Evolutionary conservation across 2,329 filamentous ascomycete genomes (phyloP).

Genomic region (Beauveria asiatica): DNA sequence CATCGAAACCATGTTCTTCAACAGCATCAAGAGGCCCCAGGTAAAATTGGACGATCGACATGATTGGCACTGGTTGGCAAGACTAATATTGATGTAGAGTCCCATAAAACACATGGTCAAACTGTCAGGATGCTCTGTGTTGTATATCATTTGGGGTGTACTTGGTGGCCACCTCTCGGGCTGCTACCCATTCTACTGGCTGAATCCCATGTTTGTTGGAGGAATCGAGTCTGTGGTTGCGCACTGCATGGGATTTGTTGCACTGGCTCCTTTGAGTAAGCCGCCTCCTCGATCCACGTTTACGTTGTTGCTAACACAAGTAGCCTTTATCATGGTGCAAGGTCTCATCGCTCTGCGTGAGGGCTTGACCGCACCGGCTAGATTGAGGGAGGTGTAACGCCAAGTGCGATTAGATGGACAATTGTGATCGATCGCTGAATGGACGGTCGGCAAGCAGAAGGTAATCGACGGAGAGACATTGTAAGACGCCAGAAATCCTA

Average conservation of each 20-base stretch:
- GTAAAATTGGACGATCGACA: constrained; percentile 25
- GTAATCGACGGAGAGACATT: not conserved
- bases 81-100: constrained; percentile 26
- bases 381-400: not conserved
- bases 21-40: constrained; percentile 43
- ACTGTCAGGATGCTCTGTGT: constrained; percentile 29
- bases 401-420: not conserved
- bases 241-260: constrained; percentile 36
- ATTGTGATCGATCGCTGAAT: not conserved
- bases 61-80: not conserved
- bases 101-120: constrained; percentile 35
- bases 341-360: constrained; percentile 42
- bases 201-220: constrained; percentile 36
- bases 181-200: constrained; percentile 41
- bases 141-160: constrained; percentile 43
- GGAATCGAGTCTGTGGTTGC: constrained; percentile 35
- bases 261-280: constrained; percentile 37
- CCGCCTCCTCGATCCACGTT: not conserved
- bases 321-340: constrained; percentile 41
- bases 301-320: not conserved
- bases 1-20: constrained; percentile 39
- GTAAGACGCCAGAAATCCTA: not conserved
- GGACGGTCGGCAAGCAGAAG: not conserved
- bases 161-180: constrained; percentile 39
- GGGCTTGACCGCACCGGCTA: constrained; percentile 20